Evolutionary conservation across 495 filamentous ascomycete species (phyloP).

Genomic region (Sordaria brevicollis): DNA sequence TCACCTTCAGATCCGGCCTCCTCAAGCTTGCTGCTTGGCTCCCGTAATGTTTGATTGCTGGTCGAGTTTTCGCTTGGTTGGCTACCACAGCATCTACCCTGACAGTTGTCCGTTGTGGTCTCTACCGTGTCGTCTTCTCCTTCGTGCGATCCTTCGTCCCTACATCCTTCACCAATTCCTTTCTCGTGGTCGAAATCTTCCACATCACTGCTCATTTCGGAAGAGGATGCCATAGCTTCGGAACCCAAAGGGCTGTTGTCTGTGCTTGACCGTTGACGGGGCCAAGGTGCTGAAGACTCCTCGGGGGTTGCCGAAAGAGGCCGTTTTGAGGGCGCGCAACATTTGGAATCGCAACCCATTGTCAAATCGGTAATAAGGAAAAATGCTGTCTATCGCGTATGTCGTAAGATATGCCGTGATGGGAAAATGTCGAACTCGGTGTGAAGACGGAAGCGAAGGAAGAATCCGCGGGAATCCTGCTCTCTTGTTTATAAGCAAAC

Average conservation of each 20-base stretch:
- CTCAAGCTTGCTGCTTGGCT: neutral
- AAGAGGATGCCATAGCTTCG: neutral
- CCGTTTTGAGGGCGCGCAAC: constrained; percentile 5
- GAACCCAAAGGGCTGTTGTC: neutral
- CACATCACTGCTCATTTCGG: neutral
- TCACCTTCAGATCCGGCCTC: too few species aligned
- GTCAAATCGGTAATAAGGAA: neutral
- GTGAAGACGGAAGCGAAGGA: neutral
- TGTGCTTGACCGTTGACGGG: neutral
- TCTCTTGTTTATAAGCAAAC: neutral
- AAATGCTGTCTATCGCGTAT: neutral
- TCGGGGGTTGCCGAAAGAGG: neutral
- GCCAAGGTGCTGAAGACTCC: neutral
- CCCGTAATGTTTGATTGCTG: neutral
- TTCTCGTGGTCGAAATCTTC: neutral
- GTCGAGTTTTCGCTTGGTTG: neutral
- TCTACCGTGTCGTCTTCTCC: neutral
- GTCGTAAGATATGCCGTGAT: neutral
- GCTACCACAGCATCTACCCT: neutral
- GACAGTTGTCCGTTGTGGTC: neutral
- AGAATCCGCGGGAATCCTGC: neutral
- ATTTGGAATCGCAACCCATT: constrained; percentile 14
- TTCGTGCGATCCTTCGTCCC: neutral
- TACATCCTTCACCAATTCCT: neutral
- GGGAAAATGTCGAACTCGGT: neutral